A percentile compares a stretch with the other conserved stretches of the same genome.
Conservation (phyloP, 1,139 yeast species). For the Sugiyamaella grinbergsii region DNA sequence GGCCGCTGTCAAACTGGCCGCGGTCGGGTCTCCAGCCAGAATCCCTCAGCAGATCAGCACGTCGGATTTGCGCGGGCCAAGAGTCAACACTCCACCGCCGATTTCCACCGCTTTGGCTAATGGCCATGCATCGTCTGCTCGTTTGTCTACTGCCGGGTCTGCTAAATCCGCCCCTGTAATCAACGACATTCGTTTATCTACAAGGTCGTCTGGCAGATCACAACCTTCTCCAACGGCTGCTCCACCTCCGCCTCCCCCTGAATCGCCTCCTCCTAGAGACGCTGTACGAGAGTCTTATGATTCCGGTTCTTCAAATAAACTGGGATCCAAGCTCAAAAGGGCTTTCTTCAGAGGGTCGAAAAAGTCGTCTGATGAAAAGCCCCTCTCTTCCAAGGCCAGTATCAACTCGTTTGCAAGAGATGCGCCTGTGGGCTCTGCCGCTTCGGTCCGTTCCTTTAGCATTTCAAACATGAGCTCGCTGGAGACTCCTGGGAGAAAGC, state of each 20-base stretch:
- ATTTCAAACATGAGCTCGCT: conserved; percentile 2
- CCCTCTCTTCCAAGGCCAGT: conserved; percentile 11
- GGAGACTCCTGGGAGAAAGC: conserved; percentile 9
- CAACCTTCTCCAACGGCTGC: conserved; percentile 15
- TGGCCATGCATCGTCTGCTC: neutral
- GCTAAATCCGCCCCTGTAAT: conserved; percentile 18
- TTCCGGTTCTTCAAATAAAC: conserved; percentile 9
- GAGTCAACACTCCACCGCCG: conserved; percentile 10
- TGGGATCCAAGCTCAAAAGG: conserved; percentile 14
- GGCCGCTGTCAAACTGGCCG: neutral
- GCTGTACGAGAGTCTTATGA: no score
- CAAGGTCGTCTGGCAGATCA: conserved; percentile 11
- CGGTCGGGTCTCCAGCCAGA: neutral
- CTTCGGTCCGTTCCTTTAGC: conserved; percentile 15
- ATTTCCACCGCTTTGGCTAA: conserved; percentile 5
- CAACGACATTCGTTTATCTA: conserved; percentile 16
- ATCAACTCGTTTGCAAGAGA: conserved; percentile 14
- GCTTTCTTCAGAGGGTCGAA: conserved; percentile 5
- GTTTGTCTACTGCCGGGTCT: conserved; percentile 3
- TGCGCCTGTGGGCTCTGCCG: conserved; percentile 11
- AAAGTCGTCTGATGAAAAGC: neutral
- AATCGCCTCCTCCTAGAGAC: conserved; percentile 14
- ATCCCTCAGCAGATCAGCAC: neutral
- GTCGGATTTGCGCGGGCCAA: conserved; percentile 5
- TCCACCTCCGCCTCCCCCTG: conserved; percentile 16